phyloP scores from a whole-genome alignment of 345 rosid genomes.

The Aethionema arabicum region DNA sequence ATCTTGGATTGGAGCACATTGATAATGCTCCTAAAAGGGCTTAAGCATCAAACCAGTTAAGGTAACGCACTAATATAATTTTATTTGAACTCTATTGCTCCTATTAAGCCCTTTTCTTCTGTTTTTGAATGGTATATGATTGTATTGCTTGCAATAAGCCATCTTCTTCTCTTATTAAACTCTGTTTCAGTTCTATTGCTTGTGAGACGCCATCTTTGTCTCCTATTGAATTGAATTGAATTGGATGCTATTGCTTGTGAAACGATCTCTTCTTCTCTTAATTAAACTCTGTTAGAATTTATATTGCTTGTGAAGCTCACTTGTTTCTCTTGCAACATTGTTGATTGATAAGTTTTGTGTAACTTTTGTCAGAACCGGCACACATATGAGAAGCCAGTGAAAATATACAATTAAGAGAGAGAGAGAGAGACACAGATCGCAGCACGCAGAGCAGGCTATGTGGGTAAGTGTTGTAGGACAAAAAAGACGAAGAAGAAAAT shows the following conservation, averaged over 20 bases:
- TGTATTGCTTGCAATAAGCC: too few species aligned
- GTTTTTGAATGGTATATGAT: too few species aligned
- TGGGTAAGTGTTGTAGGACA: too few species aligned
- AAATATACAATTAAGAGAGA: conserved; percentile 35
- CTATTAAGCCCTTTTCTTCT: background rate
- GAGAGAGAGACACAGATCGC: background rate
- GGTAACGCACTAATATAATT: background rate
- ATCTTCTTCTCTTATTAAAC: too few species aligned
- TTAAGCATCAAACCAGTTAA: conserved; percentile 79
- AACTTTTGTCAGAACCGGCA: conserved; percentile 35
- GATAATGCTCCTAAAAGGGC: conserved; percentile 82
- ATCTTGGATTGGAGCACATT: conserved; percentile 90
- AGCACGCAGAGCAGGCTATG: too few species aligned
- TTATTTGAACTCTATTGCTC: background rate
- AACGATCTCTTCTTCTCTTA: background rate
- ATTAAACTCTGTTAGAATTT: conserved; percentile 3
- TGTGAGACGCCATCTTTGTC: too few species aligned
- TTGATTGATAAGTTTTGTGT: conserved; percentile 10
- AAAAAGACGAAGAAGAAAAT: too few species aligned
- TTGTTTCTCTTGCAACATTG: background rate
- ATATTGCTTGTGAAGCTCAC: too few species aligned
- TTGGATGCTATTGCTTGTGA: too few species aligned
- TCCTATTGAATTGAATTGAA: too few species aligned
- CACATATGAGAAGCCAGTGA: conserved; percentile 39
- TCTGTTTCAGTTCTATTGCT: too few species aligned